A percentile compares a stretch with the other conserved stretches of the same genome.
These are phyloP conservation scores for Phytopythium helicoides DNA, from an alignment of 352 stramenopile species.

Conservation along the genomic window DNA sequence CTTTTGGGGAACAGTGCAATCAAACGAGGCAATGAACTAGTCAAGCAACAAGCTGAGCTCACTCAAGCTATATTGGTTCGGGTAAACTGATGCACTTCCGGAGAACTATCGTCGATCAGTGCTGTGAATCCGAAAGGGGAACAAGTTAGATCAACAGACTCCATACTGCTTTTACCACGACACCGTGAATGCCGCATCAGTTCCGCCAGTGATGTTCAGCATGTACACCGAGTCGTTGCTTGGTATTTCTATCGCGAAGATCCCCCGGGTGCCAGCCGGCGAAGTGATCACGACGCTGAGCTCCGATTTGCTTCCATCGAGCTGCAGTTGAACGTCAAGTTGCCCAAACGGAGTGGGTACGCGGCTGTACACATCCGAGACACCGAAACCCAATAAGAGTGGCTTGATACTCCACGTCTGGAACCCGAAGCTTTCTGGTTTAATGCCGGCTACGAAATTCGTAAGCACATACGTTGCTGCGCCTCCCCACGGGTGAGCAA, in stretches of 20 bases:
- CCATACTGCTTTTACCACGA: background rate
- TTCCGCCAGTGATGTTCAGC: background rate
- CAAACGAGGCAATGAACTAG: no score
- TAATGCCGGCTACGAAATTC: slow-evolving; percentile 22
- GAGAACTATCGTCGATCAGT: no score
- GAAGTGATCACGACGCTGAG: background rate
- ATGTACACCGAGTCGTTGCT: background rate
- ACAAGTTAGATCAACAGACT: no score
- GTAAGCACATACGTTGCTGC: slow-evolving; percentile 24
- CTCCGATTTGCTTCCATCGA: background rate
- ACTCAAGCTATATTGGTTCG: no score
- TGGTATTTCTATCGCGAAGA: background rate
- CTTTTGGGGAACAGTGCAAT: no score
- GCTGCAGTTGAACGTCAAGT: background rate
- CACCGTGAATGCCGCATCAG: background rate
- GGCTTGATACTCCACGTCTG: slow-evolving; percentile 24
- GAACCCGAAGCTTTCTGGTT: slow-evolving; percentile 17
- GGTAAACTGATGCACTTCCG: no score
- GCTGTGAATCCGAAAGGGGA: no score
- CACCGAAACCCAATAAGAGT: slow-evolving; percentile 9
- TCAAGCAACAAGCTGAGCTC: no score
- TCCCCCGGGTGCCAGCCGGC: background rate
- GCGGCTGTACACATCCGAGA: background rate
- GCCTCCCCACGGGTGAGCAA: slow-evolving; percentile 23
- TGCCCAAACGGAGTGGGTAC: background rate